phyloP scores from a whole-genome alignment of 75 land plant species.

The Gnetum montanum region DNA sequence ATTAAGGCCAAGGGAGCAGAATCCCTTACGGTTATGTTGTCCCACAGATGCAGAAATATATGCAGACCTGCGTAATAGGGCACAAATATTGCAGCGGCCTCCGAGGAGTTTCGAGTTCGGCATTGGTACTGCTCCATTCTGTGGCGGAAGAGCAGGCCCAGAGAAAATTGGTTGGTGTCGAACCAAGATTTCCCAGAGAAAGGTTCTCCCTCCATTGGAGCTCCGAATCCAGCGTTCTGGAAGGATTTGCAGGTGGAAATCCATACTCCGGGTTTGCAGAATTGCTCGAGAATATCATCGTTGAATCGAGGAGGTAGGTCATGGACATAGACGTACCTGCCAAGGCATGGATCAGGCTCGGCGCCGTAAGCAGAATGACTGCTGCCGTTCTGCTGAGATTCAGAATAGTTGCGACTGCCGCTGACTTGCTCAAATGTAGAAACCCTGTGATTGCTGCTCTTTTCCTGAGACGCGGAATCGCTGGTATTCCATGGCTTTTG shows the following conservation, averaged over 20 bases:
- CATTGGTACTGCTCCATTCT: conserved; percentile 58
- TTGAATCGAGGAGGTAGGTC: conserved; percentile 44
- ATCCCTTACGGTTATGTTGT: conserved; percentile 24
- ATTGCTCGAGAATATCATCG: conserved; percentile 32
- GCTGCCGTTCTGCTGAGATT: no score
- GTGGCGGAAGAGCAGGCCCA: conserved; percentile 61
- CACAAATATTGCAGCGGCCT: conserved; percentile 41
- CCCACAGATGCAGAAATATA: conserved; percentile 31
- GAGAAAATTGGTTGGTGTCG: conserved; percentile 47
- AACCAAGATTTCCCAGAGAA: conserved; percentile 37
- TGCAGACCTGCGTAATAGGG: conserved; percentile 66
- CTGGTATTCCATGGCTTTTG: no score
- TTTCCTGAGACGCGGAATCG: no score
- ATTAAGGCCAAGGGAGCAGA: conserved; percentile 14
- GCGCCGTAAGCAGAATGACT: no score
- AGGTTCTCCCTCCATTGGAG: conserved; percentile 22
- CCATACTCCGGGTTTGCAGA: conserved; percentile 34
- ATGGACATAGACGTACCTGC: conserved; percentile 51
- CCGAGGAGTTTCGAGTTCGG: conserved; percentile 31
- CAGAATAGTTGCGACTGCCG: no score
- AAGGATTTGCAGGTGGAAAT: conserved; percentile 48
- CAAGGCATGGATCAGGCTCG: conserved; percentile 32
- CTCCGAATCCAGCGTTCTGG: conserved; percentile 52
- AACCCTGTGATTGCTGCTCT: no score
- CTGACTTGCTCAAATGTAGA: no score